These are phyloP conservation scores for Byssothecium circinans DNA, from an alignment of 2,329 filamentous ascomycete genomes.

Conservation along the genomic window DNA sequence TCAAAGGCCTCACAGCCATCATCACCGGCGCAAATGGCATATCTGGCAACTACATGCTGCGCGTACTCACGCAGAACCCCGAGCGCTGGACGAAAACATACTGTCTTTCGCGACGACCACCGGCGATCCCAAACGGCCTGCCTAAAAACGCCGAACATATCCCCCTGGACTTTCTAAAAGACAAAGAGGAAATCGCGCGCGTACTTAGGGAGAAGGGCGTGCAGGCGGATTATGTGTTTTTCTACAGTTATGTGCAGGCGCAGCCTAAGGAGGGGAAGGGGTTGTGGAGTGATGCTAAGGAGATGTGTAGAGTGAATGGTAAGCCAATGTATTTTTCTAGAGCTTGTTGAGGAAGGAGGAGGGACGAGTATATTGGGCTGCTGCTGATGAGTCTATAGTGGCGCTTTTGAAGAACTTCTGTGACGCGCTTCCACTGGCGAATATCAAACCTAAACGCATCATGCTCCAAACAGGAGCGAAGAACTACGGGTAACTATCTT, in stretches of 20 bases:
- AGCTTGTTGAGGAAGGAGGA: not conserved
- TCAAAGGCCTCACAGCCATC: constrained; percentile 53
- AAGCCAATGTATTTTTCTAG: constrained; percentile 9
- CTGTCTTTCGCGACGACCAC: constrained; percentile 52
- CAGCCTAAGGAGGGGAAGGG: constrained; percentile 48
- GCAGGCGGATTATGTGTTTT: constrained; percentile 53
- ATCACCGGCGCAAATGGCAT: constrained; percentile 59
- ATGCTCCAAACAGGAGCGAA: constrained; percentile 57
- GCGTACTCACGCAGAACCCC: constrained; percentile 51
- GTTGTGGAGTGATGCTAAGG: constrained; percentile 55
- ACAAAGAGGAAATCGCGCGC: constrained; percentile 41
- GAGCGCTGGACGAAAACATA: constrained; percentile 57
- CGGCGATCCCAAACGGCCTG: constrained; percentile 41
- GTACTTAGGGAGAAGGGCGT: constrained; percentile 39
- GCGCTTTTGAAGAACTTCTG: constrained; percentile 54
- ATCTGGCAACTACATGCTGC: constrained; percentile 55
- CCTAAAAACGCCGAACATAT: constrained; percentile 48
- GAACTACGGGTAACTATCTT: constrained; percentile 48
- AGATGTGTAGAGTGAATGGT: constrained; percentile 53
- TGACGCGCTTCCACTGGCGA: constrained; percentile 45
- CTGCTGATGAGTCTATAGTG: constrained; percentile 14
- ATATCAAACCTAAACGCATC: constrained; percentile 51
- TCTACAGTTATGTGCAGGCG: constrained; percentile 58
- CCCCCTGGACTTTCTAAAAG: constrained; percentile 45
- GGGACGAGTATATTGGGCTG: not conserved